A percentile compares a stretch with the other conserved stretches of the same genome.
These are phyloP conservation scores for Golubevia pallescens DNA, from an alignment of 1,284 basidiomycete genomes.

Conservation along the genomic window DNA sequence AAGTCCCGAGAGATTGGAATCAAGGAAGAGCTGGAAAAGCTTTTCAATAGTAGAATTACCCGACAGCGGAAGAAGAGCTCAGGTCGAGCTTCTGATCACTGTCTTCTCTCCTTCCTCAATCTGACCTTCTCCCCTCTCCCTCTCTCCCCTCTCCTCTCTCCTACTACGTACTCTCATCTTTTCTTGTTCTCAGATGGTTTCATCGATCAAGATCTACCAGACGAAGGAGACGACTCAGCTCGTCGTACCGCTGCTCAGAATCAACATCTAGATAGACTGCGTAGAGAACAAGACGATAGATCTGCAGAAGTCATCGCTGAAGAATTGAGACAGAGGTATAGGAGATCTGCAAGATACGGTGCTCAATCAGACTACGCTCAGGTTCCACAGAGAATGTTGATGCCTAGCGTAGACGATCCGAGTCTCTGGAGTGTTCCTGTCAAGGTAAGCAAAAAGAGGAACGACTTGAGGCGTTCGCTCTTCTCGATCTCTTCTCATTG, in stretches of 20 bases:
- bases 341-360: conserved; percentile 38
- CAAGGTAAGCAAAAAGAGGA: conserved; percentile 18
- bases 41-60: too few relatives aligned
- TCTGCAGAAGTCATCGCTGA: conserved; percentile 57
- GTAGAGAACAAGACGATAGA: conserved; percentile 56
- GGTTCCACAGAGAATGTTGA: conserved; percentile 59
- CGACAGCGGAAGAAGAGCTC: not conserved
- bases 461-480: too few relatives aligned
- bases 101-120: not conserved
- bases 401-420: conserved; percentile 61
- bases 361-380: conserved; percentile 57
- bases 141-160: not conserved
- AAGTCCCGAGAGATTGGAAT: too few relatives aligned
- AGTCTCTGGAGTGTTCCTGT: conserved; percentile 60
- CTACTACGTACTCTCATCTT: not conserved
- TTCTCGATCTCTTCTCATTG: too few relatives aligned
- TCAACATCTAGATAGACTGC: conserved; percentile 54
- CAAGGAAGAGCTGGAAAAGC: too few relatives aligned
- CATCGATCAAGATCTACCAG: conserved; percentile 57
- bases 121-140: conserved; percentile 1
- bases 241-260: conserved; percentile 54
- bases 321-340: conserved; percentile 56
- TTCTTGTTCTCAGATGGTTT: conserved; percentile 43
- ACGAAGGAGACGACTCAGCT: conserved; percentile 40
- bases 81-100: not conserved